Evolutionary conservation across 257 asterid genomes (phyloP).

Genomic region (Nicotiana otophora): DNA sequence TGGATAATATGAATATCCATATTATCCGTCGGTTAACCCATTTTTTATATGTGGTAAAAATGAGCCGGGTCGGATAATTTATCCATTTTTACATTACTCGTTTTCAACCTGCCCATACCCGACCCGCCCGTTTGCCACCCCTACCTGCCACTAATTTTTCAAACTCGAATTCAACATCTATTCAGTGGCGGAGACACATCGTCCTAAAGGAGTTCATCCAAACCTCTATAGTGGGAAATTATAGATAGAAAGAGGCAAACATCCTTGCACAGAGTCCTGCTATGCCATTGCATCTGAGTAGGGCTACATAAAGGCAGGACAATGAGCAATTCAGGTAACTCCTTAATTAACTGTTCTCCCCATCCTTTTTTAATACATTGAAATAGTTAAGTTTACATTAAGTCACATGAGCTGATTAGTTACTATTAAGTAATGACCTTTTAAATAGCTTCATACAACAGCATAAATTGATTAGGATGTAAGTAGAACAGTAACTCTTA

Average conservation of each 20-base stretch:
- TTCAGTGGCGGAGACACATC: neutral
- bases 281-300: neutral
- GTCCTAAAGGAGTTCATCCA: no score
- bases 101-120: no score
- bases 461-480: neutral
- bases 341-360: neutral
- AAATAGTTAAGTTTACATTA: neutral
- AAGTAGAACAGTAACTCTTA: neutral
- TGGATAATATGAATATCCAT: no score
- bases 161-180: neutral
- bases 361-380: neutral
- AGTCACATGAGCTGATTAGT: neutral
- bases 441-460: neutral
- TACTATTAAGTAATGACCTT: neutral
- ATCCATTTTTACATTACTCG: no score
- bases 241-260: neutral
- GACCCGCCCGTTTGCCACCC: no score
- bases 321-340: neutral
- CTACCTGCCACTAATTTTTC: neutral
- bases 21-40: no score
- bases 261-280: neutral
- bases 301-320: neutral
- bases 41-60: no score
- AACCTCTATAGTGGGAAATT: no score
- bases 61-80: no score